Conservation (phyloP, 2,329 filamentous ascomycete genomes). For the Chrysosporium queenslandicum region DNA sequence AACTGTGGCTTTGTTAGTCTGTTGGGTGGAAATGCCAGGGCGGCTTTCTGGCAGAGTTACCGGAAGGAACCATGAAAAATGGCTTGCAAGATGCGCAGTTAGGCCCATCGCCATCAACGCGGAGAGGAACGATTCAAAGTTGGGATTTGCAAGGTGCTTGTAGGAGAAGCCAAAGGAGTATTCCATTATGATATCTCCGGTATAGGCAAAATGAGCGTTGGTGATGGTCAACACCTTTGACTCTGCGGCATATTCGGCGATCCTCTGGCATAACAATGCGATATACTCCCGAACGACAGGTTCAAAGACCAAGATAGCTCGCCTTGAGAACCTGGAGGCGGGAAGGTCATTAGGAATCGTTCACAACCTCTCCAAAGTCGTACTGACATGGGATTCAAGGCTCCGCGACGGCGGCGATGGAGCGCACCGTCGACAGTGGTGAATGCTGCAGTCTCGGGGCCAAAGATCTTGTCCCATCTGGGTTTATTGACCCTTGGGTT, state of each 20-base stretch:
- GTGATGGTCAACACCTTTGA: conserved; percentile 14
- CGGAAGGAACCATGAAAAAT: neutral
- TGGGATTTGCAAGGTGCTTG: conserved; percentile 19
- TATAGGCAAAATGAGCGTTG: conserved; percentile 19
- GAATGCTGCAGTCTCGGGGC: conserved; percentile 23
- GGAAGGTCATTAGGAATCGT: no score
- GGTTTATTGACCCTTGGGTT: conserved; percentile 17
- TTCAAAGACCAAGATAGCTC: conserved; percentile 18
- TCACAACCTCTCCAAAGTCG: neutral
- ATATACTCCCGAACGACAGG: conserved; percentile 19
- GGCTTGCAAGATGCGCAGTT: neutral
- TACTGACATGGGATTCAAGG: conserved; percentile 21
- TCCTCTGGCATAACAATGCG: conserved; percentile 19
- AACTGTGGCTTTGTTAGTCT: neutral
- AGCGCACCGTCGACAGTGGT: conserved; percentile 18
- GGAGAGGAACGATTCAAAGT: conserved; percentile 20
- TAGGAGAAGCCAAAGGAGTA: conserved; percentile 23
- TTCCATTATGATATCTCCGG: conserved; percentile 23
- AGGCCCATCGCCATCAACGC: neutral
- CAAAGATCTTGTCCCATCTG: conserved; percentile 21
- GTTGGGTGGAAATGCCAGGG: neutral
- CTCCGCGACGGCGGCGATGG: conserved; percentile 8
- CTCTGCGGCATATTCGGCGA: conserved; percentile 16
- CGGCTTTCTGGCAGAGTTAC: neutral
- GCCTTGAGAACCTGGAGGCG: conserved; percentile 16